Conservation (phyloP, 768 basidiomycete species). For the Rubroboletus pulcherrimus region DNA sequence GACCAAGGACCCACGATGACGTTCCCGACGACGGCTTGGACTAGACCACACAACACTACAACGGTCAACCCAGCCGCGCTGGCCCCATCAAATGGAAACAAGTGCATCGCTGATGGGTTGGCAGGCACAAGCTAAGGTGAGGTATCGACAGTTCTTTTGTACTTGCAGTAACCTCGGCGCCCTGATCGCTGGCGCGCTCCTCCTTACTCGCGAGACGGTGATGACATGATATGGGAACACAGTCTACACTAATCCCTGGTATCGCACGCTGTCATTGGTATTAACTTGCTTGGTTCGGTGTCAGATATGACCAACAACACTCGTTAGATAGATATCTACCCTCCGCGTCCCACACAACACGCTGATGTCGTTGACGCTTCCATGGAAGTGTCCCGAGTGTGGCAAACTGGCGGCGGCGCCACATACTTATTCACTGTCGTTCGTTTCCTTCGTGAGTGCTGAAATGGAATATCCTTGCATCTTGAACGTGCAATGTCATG, state of each 20-base stretch:
- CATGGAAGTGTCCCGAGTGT: neutral
- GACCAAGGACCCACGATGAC: conserved; percentile 38
- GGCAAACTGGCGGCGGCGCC: too few species aligned
- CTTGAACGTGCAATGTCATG: neutral
- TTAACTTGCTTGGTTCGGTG: neutral
- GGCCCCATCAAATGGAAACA: conserved; percentile 62
- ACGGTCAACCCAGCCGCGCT: conserved; percentile 53
- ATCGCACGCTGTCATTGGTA: conserved; percentile 9
- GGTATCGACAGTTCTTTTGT: neutral
- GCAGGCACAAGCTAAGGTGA: conserved; percentile 8
- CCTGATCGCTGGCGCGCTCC: conserved; percentile 16
- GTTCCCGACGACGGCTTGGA: conserved; percentile 50
- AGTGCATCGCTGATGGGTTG: conserved; percentile 26
- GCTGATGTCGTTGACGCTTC: conserved; percentile 11
- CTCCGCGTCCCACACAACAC: conserved; percentile 18
- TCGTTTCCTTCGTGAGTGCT: neutral
- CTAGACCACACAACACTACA: conserved; percentile 39
- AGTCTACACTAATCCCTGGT: conserved; percentile 10
- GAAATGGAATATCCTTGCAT: neutral
- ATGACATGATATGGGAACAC: neutral
- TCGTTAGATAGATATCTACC: conserved; percentile 9
- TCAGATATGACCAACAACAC: neutral
- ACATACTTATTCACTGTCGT: neutral
- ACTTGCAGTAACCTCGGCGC: neutral
- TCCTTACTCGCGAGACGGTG: conserved; percentile 1